phyloP scores from a whole-genome alignment of 345 rosid species.

The Anacardium occidentale region DNA sequence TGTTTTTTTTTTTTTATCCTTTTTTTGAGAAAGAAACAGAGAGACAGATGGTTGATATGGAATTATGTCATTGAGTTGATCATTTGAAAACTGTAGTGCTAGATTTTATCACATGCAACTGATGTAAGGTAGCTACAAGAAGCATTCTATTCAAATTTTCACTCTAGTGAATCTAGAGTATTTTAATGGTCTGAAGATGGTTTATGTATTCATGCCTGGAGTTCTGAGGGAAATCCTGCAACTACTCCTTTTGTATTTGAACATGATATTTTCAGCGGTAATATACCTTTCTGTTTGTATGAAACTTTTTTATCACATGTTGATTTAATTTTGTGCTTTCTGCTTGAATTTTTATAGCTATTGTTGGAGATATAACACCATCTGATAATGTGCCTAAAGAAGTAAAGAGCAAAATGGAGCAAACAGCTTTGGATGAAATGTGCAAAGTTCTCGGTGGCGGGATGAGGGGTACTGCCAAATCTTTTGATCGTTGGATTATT shows the following conservation, averaged over 20 bases:
- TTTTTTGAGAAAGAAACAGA: not conserved
- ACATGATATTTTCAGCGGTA: no score
- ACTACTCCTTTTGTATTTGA: not conserved
- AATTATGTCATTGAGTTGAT: not conserved
- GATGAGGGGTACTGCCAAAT: constrained; percentile 55
- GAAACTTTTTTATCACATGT: constrained; percentile 13
- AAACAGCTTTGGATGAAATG: constrained; percentile 80
- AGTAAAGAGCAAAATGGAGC: constrained; percentile 83
- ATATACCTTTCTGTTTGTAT: not conserved
- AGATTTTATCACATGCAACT: not conserved
- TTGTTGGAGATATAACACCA: constrained; percentile 97
- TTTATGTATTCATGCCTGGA: not conserved
- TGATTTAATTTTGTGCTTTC: constrained; percentile 19
- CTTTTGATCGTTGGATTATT: constrained; percentile 19
- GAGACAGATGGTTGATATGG: not conserved
- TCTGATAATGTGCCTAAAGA: constrained; percentile 80
- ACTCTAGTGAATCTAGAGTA: not conserved
- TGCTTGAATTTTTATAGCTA: constrained; percentile 52
- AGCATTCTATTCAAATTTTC: not conserved
- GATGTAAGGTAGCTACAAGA: not conserved
- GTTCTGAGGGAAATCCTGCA: not conserved
- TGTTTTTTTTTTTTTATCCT: no score
- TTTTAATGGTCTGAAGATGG: not conserved
- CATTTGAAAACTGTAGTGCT: not conserved
- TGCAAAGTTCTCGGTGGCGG: constrained; percentile 93